These are phyloP conservation scores for Penicillium odoratum DNA, from an alignment of 495 filamentous ascomycete genomes.

Conservation along the genomic window DNA sequence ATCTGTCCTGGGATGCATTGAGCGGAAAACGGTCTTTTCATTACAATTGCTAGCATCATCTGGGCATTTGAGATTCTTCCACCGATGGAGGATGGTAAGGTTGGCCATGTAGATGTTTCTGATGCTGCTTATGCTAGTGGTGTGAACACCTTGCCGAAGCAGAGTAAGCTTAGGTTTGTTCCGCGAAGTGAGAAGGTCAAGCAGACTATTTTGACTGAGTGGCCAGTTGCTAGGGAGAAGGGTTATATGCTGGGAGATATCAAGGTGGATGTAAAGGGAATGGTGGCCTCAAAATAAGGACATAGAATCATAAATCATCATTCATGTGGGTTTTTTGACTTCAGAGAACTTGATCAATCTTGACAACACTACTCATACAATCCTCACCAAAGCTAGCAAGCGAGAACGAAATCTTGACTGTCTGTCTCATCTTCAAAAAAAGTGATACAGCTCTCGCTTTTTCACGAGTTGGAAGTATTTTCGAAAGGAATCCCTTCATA, in stretches of 20 bases:
- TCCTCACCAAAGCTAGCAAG: too few relatives aligned
- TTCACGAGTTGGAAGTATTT: too few relatives aligned
- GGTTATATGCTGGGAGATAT: background rate
- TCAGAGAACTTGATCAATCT: too few relatives aligned
- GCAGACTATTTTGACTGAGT: background rate
- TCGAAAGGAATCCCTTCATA: too few relatives aligned
- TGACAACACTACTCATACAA: too few relatives aligned
- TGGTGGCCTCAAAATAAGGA: background rate
- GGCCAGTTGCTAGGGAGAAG: background rate
- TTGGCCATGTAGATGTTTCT: background rate
- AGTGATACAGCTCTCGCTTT: too few relatives aligned
- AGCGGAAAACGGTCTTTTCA: slow-evolving; percentile 49
- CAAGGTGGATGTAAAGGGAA: background rate
- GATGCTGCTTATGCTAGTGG: background rate
- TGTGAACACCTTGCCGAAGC: background rate
- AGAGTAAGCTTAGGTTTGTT: background rate
- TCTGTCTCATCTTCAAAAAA: too few relatives aligned
- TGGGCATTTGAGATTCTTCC: slow-evolving; percentile 53
- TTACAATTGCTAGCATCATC: slow-evolving; percentile 55
- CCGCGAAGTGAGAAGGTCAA: background rate
- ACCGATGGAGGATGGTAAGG: background rate
- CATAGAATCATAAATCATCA: background rate
- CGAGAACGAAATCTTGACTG: too few relatives aligned
- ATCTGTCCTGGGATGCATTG: slow-evolving; percentile 36
- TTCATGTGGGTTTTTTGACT: too few relatives aligned